Base-by-base conservation (phyloP, 768 basidiomycete genomes). In the Baorangia bicolor region DNA sequence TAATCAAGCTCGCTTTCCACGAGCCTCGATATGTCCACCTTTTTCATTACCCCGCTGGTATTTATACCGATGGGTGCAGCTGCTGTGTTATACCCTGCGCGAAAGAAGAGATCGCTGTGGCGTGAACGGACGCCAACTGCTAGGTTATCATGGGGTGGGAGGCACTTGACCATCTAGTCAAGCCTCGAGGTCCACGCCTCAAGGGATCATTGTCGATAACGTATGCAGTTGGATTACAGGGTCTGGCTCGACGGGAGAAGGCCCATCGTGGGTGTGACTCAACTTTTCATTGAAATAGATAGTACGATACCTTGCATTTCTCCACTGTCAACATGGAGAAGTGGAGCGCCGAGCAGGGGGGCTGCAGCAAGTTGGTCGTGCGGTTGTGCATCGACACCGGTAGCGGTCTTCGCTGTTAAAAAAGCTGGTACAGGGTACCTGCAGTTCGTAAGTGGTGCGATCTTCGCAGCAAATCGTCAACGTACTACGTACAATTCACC, bases 381-480 rank as follows among this genome's bases (percentile, higher is more conserved):
- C 16, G 8, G 16, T 35, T 16, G 16, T 27, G 21, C 38, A 39
- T 50, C 30, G 28, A 54, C 45, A 48, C 30, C 38, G 6, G 23
- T 33, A 20, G 21, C 20, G 47, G 18, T 18, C 20, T 31, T 33
- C 40, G 33, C 33, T 27, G 25, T 60, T 60, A 34, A 60, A 50
- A 49, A 49, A 23, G 13, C 10, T 5, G 14, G 34, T 16, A 14
- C 41, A 20, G 3, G 4, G 30, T 33, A 11, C 39, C 16, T 45
- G 38, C 38, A 33, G 38, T 13, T 21, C 27, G 58, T 44, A 44
- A 45, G 49, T 31, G 7, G 13, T 45, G 28, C 50, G 53, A 63
- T 58, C 38, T 25, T 34, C 21, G 51, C 50, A 53, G 38, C 38
- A 21, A 43, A 62, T 62, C 48, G 58, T 25, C 45, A 10, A 49